phyloP scores from a whole-genome alignment of 306 rosid genomes.

The Erythrophleum fordii region DNA sequence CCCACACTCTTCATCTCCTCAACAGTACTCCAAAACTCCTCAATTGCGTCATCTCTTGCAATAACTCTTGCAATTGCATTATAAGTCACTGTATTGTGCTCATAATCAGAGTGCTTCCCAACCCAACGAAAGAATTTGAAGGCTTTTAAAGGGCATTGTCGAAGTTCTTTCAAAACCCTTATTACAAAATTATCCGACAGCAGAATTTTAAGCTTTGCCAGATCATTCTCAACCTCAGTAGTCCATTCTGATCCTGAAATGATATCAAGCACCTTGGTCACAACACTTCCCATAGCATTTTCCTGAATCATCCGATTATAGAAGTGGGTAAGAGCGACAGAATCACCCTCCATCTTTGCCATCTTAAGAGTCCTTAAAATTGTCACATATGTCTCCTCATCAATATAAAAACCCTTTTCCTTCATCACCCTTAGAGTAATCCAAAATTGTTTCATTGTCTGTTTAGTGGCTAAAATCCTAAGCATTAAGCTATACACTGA shows the following conservation, averaged over 20 bases:
- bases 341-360: constrained; percentile 62
- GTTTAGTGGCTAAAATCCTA: constrained; percentile 56
- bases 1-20: constrained; percentile 69
- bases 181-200: constrained; percentile 63
- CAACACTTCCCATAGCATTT: constrained; percentile 58
- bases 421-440: constrained; percentile 56
- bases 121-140: constrained; percentile 72
- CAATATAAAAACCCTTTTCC: constrained; percentile 69
- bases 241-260: constrained; percentile 68
- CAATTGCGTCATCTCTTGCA: constrained; percentile 59
- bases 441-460: constrained; percentile 77
- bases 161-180: constrained; percentile 71
- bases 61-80: constrained; percentile 75
- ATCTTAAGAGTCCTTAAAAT: constrained; percentile 47
- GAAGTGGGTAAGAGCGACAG: constrained; percentile 54
- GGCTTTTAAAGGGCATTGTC: constrained; percentile 56
- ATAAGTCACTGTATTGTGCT: constrained; percentile 64
- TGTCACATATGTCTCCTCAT: constrained; percentile 55
- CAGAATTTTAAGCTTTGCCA: constrained; percentile 51
- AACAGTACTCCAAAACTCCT: constrained; percentile 72
- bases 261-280: constrained; percentile 58
- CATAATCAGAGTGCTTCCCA: constrained; percentile 50
- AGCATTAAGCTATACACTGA: constrained; percentile 65
- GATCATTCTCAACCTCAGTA: constrained; percentile 48
- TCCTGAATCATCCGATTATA: constrained; percentile 59